Percentiles rank a stretch among this genome's conserved stretches.
phyloP scores from a whole-genome alignment of 2,329 filamentous ascomycete species.

The Epicoccum nigrum region DNA sequence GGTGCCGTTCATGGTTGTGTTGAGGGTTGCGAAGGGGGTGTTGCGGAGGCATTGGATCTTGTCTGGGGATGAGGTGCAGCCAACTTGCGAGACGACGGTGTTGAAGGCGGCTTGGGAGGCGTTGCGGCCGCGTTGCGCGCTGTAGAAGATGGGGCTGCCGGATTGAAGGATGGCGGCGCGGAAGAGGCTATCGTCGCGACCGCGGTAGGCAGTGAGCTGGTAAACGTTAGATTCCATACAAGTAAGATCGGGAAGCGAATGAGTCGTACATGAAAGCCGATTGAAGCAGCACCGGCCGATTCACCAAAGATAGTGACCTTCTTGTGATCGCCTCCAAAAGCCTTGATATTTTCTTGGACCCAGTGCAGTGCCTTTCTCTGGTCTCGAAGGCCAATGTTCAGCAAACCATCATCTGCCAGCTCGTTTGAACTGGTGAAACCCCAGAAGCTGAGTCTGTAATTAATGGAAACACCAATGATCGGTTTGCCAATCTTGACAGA shows the following conservation, averaged over 20 bases:
- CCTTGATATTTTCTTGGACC: constrained; percentile 56
- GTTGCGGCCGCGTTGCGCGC: constrained; percentile 12
- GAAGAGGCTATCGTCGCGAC: constrained; percentile 56
- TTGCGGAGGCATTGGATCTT: constrained; percentile 58
- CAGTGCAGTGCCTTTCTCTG: constrained; percentile 60
- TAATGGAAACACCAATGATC: constrained; percentile 32
- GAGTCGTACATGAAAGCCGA: constrained; percentile 45
- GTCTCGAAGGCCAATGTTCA: constrained; percentile 61
- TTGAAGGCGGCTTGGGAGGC: constrained; percentile 32
- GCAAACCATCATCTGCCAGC: constrained; percentile 24
- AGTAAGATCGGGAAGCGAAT: constrained; percentile 26
- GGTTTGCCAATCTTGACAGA: constrained; percentile 33
- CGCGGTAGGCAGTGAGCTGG: constrained; percentile 52
- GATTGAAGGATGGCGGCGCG: constrained; percentile 52
- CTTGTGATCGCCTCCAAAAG: constrained; percentile 55
- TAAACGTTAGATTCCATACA: constrained; percentile 47
- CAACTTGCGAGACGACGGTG: constrained; percentile 28
- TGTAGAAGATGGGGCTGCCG: constrained; percentile 43
- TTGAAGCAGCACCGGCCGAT: constrained; percentile 31
- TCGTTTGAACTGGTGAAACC: constrained; percentile 23
- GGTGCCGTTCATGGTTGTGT: constrained; percentile 55
- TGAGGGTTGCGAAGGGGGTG: constrained; percentile 63
- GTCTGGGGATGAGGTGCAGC: constrained; percentile 21
- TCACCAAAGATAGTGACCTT: constrained; percentile 56
- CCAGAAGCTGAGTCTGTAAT: constrained; percentile 37